These are phyloP conservation scores for Phellinidium pouzarii DNA, from an alignment of 1,284 basidiomycete genomes.

Conservation along the genomic window DNA sequence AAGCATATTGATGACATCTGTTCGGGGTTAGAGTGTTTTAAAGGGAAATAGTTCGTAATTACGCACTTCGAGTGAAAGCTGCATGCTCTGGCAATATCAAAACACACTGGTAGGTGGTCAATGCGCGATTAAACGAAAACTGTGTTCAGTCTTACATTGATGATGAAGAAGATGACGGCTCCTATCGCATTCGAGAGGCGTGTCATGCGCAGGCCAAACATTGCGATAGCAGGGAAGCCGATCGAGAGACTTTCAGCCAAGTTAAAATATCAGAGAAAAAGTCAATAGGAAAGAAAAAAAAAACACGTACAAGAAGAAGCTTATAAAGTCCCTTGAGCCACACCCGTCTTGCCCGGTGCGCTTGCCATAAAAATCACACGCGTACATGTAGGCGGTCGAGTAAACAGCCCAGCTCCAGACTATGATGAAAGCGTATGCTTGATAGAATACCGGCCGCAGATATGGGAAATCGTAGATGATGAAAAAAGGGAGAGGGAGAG, in stretches of 20 bases:
- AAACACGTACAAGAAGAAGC: slow-evolving; percentile 24
- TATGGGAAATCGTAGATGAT: slow-evolving; percentile 32
- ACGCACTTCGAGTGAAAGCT: slow-evolving; percentile 13
- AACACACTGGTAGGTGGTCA: not conserved
- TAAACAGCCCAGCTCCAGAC: slow-evolving; percentile 28
- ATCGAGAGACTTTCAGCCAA: slow-evolving; percentile 5
- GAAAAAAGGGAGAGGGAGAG: slow-evolving; percentile 32
- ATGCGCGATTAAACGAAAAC: not conserved
- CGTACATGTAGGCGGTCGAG: slow-evolving; percentile 6
- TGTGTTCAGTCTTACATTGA: slow-evolving; percentile 4
- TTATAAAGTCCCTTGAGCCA: slow-evolving; percentile 20
- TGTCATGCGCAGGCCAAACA: slow-evolving; percentile 26
- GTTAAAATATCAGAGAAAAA: not conserved
- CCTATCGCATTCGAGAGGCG: slow-evolving; percentile 17
- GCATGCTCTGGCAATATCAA: slow-evolving; percentile 9
- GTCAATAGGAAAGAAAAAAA: not conserved
- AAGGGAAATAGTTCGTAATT: not conserved
- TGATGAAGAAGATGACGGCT: slow-evolving; percentile 22
- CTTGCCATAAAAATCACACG: slow-evolving; percentile 21
- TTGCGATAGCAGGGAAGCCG: slow-evolving; percentile 24
- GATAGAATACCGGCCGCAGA: slow-evolving; percentile 27
- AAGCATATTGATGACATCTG: slow-evolving; percentile 14
- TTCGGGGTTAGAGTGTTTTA: not conserved
- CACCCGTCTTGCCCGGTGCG: slow-evolving; percentile 11
- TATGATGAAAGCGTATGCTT: slow-evolving; percentile 27